Conservation (phyloP, 164 flowering plant species). For the Chimonanthus salicifolius region DNA sequence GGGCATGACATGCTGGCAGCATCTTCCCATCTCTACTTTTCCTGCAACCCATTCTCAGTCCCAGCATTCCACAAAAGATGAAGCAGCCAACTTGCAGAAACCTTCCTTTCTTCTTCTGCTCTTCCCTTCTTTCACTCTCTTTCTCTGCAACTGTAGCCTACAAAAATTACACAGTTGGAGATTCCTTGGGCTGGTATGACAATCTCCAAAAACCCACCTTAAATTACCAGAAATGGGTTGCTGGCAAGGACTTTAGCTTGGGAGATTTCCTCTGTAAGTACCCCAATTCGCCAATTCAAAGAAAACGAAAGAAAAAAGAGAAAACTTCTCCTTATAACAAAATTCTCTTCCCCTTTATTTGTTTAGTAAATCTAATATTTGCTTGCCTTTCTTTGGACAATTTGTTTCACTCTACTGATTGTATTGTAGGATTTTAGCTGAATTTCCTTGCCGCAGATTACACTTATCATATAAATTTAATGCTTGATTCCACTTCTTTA, state of each 20-base stretch:
- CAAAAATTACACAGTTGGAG: conserved; percentile 92
- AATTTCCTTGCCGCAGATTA: no score
- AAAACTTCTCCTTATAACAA: background rate
- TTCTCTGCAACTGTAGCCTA: conserved; percentile 40
- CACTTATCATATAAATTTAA: background rate
- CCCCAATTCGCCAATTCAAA: background rate
- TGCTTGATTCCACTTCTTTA: background rate
- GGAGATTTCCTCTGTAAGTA: conserved; percentile 92
- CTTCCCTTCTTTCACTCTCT: conserved; percentile 4
- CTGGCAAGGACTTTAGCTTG: conserved; percentile 55
- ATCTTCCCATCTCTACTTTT: no score
- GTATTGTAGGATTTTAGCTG: no score
- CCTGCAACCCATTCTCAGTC: no score
- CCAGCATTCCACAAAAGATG: background rate
- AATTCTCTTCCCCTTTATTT: background rate
- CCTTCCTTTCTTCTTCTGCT: background rate
- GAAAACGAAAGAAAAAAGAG: background rate
- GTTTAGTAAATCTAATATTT: background rate
- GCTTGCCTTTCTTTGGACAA: background rate
- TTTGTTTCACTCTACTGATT: background rate
- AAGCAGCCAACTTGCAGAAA: conserved; percentile 6
- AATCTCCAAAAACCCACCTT: conserved; percentile 37
- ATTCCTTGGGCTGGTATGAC: conserved; percentile 86
- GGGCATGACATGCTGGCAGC: no score
- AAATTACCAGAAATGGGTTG: conserved; percentile 80